phyloP scores from a whole-genome alignment of 306 rosid genomes.

The Dalbergia cultrata region DNA sequence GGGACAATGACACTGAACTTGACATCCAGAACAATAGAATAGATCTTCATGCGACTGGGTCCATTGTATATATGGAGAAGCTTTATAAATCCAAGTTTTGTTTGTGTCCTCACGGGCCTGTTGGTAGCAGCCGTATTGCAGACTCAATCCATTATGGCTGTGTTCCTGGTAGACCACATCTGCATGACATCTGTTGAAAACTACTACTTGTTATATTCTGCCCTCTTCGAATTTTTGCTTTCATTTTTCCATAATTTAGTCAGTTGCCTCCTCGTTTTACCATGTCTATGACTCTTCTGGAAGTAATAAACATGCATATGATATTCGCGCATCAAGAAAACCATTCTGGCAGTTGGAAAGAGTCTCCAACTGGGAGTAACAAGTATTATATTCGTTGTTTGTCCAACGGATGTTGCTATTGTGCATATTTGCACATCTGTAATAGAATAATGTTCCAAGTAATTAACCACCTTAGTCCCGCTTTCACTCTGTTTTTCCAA shows the following conservation, averaged over 20 bases:
- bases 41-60: constrained; percentile 27
- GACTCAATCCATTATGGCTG: constrained; percentile 53
- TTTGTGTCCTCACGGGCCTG: constrained; percentile 45
- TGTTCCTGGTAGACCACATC: constrained; percentile 50
- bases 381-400: neutral
- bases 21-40: constrained; percentile 47
- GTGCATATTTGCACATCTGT: neutral
- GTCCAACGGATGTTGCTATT: neutral
- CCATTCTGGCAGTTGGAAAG: constrained; percentile 4
- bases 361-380: constrained; percentile 21
- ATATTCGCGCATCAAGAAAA: neutral
- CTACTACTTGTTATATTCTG: neutral
- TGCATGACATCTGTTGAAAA: neutral
- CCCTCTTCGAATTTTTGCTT: neutral
- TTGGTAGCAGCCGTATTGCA: constrained; percentile 38
- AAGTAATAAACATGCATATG: neutral
- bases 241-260: neutral
- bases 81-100: constrained; percentile 43
- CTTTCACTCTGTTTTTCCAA: too few relatives aligned
- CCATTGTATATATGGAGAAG: constrained; percentile 21
- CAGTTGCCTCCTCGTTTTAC: neutral
- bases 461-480: constrained; percentile 2
- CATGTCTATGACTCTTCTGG: neutral
- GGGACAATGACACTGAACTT: constrained; percentile 44
- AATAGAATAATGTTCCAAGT: constrained; percentile 1